Percentiles rank a stretch among this genome's conserved stretches.
phyloP scores from a whole-genome alignment of 129 eudicot genomes.

The Helichrysum umbraculigerum region DNA sequence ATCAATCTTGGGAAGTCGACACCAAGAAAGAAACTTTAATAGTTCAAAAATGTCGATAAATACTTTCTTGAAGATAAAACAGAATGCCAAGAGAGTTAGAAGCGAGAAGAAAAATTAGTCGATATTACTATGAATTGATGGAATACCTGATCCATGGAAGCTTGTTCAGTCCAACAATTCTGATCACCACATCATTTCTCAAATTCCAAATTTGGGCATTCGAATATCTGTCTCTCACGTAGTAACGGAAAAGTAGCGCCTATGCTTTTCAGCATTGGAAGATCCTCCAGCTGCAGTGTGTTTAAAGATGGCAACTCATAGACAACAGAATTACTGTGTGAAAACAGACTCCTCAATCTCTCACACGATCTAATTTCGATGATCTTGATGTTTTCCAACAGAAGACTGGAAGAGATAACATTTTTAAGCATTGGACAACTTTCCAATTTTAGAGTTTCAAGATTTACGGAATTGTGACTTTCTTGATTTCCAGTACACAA shows the following conservation, averaged over 20 bases:
- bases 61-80: no score
- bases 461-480: neutral
- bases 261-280: slow-evolving; percentile 21
- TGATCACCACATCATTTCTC: neutral
- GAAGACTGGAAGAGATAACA: slow-evolving; percentile 3
- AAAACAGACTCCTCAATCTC: slow-evolving; percentile 13
- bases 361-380: slow-evolving; percentile 32
- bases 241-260: neutral
- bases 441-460: slow-evolving; percentile 24
- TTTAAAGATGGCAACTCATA: neutral
- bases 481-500: slow-evolving; percentile 6
- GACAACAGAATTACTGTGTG: neutral
- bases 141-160: neutral
- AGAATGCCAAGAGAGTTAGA: no score
- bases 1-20: no score
- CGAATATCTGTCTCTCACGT: neutral
- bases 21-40: no score
- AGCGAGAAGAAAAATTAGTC: no score
- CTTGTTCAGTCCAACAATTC: neutral
- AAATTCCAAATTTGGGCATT: neutral
- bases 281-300: slow-evolving; percentile 10
- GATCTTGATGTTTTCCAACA: neutral
- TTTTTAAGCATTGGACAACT: slow-evolving; percentile 21
- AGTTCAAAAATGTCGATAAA: no score
- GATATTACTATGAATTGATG: neutral